Conservation (phyloP, 345 rosid species). For the Kernera saxatilis region DNA sequence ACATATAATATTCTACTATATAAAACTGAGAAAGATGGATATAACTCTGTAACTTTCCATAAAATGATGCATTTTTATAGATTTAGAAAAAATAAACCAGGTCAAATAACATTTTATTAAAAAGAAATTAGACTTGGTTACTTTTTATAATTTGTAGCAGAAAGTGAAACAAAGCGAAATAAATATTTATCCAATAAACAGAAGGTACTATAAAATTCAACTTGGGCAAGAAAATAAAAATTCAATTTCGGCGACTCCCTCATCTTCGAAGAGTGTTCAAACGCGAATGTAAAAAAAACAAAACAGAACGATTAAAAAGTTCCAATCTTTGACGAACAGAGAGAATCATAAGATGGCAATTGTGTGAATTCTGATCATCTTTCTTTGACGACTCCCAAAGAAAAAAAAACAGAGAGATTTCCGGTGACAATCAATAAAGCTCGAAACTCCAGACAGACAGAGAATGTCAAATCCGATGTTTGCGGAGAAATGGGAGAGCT, state of each 20-base stretch:
- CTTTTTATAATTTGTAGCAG: background rate
- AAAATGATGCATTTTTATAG: background rate
- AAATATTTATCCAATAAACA: background rate
- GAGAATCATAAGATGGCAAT: background rate
- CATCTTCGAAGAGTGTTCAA: conserved; percentile 22
- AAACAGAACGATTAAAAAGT: background rate
- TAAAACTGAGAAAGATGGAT: background rate
- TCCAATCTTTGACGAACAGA: conserved; percentile 8
- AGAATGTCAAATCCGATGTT: conserved; percentile 28
- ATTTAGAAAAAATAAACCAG: background rate
- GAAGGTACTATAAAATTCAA: conserved; percentile 5
- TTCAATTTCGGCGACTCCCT: conserved; percentile 24
- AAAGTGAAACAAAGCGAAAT: background rate
- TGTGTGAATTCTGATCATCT: background rate
- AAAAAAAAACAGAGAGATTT: conserved; percentile 9
- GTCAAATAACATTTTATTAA: background rate
- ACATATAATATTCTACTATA: background rate
- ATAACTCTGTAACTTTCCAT: background rate
- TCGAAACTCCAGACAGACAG: conserved; percentile 1
- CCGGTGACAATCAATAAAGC: background rate
- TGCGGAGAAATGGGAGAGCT: conserved; percentile 23
- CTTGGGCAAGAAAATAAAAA: background rate
- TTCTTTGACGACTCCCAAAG: background rate
- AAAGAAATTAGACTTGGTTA: background rate
- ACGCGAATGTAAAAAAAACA: conserved; percentile 4